A percentile compares a stretch with the other conserved stretches of the same genome.
phyloP scores from a whole-genome alignment of 495 filamentous ascomycete genomes.

The Daldinia loculata region DNA sequence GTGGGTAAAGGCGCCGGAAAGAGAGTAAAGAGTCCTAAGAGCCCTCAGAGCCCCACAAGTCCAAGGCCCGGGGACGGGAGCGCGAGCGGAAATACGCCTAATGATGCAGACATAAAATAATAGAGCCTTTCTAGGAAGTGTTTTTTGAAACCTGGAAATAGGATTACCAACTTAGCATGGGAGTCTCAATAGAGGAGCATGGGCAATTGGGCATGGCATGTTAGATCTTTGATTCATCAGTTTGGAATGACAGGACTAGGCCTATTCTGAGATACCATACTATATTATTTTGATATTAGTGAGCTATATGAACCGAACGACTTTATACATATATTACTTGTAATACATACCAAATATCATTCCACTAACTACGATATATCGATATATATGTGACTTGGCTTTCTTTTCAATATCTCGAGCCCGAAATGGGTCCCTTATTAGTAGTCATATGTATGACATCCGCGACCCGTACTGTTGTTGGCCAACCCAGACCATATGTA shows the following conservation, averaged over 20 bases:
- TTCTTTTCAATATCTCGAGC: too few relatives aligned
- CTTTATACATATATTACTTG: constrained; percentile 14
- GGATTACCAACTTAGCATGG: not conserved
- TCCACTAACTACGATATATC: not conserved
- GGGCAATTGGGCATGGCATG: constrained; percentile 7
- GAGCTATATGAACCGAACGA: not conserved
- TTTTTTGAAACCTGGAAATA: not conserved
- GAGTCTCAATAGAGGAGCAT: constrained; percentile 15
- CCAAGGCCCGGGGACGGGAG: constrained; percentile 2
- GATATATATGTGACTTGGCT: too few relatives aligned
- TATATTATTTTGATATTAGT: constrained; percentile 1
- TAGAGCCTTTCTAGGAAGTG: not conserved
- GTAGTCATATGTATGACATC: too few relatives aligned
- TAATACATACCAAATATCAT: constrained; percentile 11
- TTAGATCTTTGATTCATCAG: constrained; percentile 24
- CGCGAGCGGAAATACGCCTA: not conserved
- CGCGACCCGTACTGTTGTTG: too few relatives aligned
- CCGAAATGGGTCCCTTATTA: too few relatives aligned
- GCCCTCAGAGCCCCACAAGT: constrained; percentile 5
- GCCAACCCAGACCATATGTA: too few relatives aligned
- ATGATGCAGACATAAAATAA: not conserved
- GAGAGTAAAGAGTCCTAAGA: constrained; percentile 19
- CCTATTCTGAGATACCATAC: constrained; percentile 8
- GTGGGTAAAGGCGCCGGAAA: constrained; percentile 57
- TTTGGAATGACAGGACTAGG: constrained; percentile 15